Base-by-base conservation (phyloP, 257 asterid species). In the Handroanthus guayacan region DNA sequence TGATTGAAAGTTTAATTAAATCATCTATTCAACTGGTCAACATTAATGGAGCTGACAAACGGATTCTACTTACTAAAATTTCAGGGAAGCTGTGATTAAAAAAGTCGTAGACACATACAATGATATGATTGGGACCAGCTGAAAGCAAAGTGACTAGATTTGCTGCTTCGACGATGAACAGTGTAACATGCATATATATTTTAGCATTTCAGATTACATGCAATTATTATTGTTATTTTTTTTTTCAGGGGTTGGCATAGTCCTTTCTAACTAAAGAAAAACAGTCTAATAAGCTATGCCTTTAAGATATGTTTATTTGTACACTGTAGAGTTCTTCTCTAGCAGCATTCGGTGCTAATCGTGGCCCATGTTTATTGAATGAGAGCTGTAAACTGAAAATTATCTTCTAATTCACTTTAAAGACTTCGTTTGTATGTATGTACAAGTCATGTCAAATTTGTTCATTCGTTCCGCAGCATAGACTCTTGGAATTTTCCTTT, bases 51-150 rank as follows among this genome's bases (percentile, higher is more conserved):
- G 48, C 61, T 18, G 39, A 52, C 36, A 47, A 69, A 7, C 52
- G 51, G 41, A 38, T 13, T 31, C 9, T 6, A 2, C 34, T 58
- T 5, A 25, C 45, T 79, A 71, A 18, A 77, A 74, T 81, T 81
- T 71, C 91, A 92, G 98, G 91, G 94, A 93, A 69, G 91, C 89
- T 9, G 82, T 93, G 85, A 55, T 93, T 77, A 13, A 76, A 78
- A 93, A 93, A 82, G 77, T 93, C 74, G 88, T 85, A 78, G 74
- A 69, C 75, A 79, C 86, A 6, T 91, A 93, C 86, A 62, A 73
- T 48, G 94, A 89, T 17, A 81, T 93, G 65, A 72, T 82, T 63
- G 97, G 97, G 75, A 90, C 75, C 89, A 87, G 87, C 85, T 89
- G 78, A 86, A 65, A 56, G 18, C 16, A 60, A 25, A 47, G 14